Evolutionary conservation across 805 yeast genomes (phyloP).

Genomic region (Hanseniaspora meyeri): DNA sequence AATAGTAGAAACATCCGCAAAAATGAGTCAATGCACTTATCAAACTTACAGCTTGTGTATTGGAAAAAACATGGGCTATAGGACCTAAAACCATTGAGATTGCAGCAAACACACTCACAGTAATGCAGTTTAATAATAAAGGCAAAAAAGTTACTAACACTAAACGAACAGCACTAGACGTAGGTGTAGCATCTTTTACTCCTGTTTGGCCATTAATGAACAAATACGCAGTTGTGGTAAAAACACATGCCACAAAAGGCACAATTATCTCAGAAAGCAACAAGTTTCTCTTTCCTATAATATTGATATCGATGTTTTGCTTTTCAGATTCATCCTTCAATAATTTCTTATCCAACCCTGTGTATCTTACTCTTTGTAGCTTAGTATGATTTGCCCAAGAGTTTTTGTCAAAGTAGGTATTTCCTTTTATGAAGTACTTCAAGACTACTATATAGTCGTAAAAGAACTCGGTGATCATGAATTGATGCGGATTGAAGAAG

Average conservation of each 20-base stretch:
- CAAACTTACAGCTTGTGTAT: constrained; percentile 29
- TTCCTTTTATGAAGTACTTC: constrained; percentile 76
- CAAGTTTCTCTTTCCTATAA: constrained; percentile 67
- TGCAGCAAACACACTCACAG: constrained; percentile 29
- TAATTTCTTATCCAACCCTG: constrained; percentile 75
- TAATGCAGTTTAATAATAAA: constrained; percentile 28
- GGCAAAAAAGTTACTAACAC: constrained; percentile 42
- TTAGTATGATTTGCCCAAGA: constrained; percentile 76
- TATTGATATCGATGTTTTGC: constrained; percentile 49
- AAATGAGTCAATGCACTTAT: constrained; percentile 48
- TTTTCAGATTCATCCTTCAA: constrained; percentile 58
- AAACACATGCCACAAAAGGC: constrained; percentile 57
- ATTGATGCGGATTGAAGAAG: constrained; percentile 67
- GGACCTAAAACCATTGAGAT: constrained; percentile 43
- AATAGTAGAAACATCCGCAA: constrained; percentile 40
- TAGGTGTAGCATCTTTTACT: constrained; percentile 38
- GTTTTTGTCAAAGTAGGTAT: constrained; percentile 47
- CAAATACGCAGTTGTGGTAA: constrained; percentile 58
- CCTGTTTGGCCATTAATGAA: constrained; percentile 85
- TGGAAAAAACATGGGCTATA: constrained; percentile 22
- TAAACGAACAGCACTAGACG: constrained; percentile 53
- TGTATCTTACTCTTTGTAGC: constrained; percentile 69
- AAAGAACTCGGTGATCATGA: constrained; percentile 55
- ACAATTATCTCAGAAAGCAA: constrained; percentile 69
- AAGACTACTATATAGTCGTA: constrained; percentile 51